Base-by-base conservation (phyloP, 345 rosid genomes). In the Fremontodendron californicum region DNA sequence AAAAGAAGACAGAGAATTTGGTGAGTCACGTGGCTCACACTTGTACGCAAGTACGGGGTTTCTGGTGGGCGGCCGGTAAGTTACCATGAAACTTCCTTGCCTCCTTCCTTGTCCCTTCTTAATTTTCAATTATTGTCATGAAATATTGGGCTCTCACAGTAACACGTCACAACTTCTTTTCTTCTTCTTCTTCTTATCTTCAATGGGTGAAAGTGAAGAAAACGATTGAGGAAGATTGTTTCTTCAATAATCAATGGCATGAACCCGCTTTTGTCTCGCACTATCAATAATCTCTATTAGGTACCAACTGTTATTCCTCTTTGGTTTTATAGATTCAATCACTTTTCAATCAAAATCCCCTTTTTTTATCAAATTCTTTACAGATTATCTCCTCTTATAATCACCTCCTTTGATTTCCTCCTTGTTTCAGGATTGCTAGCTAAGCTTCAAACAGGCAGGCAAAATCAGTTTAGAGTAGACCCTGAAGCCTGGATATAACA, bases 201-300 rank as follows among this genome's bases (percentile, higher is more conserved):
- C 23, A 54, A n/a, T 7, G 60, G 27, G 31, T 40, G 10, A 23
- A 55, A 55, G 31, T 55, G 31, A 33, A 33, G 11, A 52, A 51
- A 51, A 19, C 16, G 21, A 49, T 19, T 39, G 71, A 39, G 21
- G 10, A 37, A 65, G 43, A 4, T 9, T 19, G 16, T n/a, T 39
- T 12, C 19, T 3, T 42, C 43, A 25, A 25, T 21, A 23, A 68
- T 43, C 73, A 43, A 71, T 67, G 3, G 72, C 39, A 45, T 27
- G 65, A 65, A 70, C 29, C 79, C 55, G 31, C n/a, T 54, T 42
- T 45, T 80, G 79, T 33, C 77, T 55, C 23, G 80, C 74, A 45
- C 68, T 71, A 45, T 12, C 49, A 12, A 6, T 25, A n/a, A 5
- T 1, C 33, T 63, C 10, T 15, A 4, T 29, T 23, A 5, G 52